Base-by-base conservation (phyloP, 202 grass and related monocot genomes). In the Carex sylvatica region DNA sequence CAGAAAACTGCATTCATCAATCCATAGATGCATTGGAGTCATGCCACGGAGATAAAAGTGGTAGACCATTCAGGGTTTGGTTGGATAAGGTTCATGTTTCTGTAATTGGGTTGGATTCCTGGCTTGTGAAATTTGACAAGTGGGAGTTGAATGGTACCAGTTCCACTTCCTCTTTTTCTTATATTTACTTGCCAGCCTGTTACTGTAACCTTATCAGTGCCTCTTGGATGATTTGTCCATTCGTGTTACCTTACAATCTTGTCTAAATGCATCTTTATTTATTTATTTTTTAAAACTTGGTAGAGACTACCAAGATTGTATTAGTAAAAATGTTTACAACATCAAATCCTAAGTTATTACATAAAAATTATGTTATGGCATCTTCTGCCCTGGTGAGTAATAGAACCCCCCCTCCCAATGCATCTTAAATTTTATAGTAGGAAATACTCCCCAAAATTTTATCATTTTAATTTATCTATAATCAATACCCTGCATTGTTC, bases 41-140 rank as follows among this genome's bases (percentile, higher is more conserved):
- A 77, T 89, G 77, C 77, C 91, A 95, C 70, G 91, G 96, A 88
- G 92, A 98, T 86, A 98, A 93, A 78, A 81, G 90, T 90, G 91
- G 92, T 59, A 91, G 88, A 70, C 75, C 54, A 70, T 98, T 93
- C 83, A 86, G 87, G 82, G 78, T 90, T 52, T 98, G 96, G 96
- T 70, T 98, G 68, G 96, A 98, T 80, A 98, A 91, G 84, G 71
- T 95, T 87, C 55, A 88, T 85, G 80, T 92, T 83, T 93, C 88
- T 61, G 76, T 92, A 85, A 88, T 80, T 90, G 83, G 86, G 82
- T 84, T 91, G 80, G 86, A 89, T 85, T 87, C 76, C 59, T 98
- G 91, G 96, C 54, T 93, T 36, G 85, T 93, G 46, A 98, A 83
- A 87, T 95, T 98, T 84, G 88, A 98, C 76, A 89, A 93, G 79